Evolutionary conservation across 1,139 yeast genomes (phyloP).

Genomic region (Protomyces gravidus): DNA sequence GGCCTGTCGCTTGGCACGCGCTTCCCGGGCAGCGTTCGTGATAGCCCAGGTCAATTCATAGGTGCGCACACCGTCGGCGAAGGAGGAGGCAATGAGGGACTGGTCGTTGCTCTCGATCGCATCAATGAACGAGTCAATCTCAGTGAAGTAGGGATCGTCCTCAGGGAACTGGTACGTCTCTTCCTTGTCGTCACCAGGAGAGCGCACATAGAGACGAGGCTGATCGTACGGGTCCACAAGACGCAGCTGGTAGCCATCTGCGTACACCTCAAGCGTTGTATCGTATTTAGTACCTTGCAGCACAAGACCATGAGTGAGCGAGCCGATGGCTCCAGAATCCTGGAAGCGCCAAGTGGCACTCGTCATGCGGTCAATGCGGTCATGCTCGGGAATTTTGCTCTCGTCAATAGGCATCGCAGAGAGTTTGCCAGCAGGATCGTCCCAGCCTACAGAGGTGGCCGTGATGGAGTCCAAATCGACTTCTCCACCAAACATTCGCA

Average conservation of each 20-base stretch:
- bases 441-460: slow-evolving; percentile 33
- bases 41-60: slow-evolving; percentile 31
- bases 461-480: slow-evolving; percentile 33
- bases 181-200: slow-evolving; percentile 31
- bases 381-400: slow-evolving; percentile 32
- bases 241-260: slow-evolving; percentile 36
- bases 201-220: slow-evolving; percentile 34
- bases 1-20: slow-evolving; percentile 10
- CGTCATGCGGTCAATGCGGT: slow-evolving; percentile 35
- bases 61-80: slow-evolving; percentile 31
- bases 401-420: slow-evolving; percentile 34
- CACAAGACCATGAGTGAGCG: slow-evolving; percentile 34
- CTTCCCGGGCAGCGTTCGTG: slow-evolving; percentile 15
- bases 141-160: slow-evolving; percentile 31
- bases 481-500: slow-evolving; percentile 35
- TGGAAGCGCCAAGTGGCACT: slow-evolving; percentile 35
- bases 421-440: slow-evolving; percentile 35
- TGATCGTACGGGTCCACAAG: slow-evolving; percentile 34
- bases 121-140: slow-evolving; percentile 29
- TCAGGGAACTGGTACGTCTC: slow-evolving; percentile 30
- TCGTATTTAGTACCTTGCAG: slow-evolving; percentile 35
- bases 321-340: slow-evolving; percentile 35
- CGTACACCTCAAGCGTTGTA: slow-evolving; percentile 35
- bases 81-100: slow-evolving; percentile 25
- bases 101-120: slow-evolving; percentile 29